A percentile compares a stretch with the other conserved stretches of the same genome.
These are phyloP conservation scores for Taiozyma onychis DNA, from an alignment of 1,139 yeast genomes.

Conservation along the genomic window DNA sequence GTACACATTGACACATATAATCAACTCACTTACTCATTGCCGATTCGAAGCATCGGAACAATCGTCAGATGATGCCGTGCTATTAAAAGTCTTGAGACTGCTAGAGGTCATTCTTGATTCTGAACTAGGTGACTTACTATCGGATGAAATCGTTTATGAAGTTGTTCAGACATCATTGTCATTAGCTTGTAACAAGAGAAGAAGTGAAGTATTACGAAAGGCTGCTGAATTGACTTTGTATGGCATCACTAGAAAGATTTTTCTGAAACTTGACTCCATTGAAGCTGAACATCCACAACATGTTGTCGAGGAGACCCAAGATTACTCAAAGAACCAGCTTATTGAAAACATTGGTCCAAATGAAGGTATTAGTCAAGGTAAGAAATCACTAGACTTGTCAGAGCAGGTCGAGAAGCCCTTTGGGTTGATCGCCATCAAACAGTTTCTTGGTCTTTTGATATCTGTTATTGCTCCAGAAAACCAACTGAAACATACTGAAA, in stretches of 20 bases:
- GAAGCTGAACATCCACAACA: constrained; percentile 40
- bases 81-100: constrained; percentile 73
- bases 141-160: constrained; percentile 83
- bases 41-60: constrained; percentile 95
- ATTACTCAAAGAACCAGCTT: constrained; percentile 29
- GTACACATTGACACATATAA: constrained; percentile 38
- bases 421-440: constrained; percentile 33
- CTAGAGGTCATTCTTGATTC: constrained; percentile 66
- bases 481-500: constrained; percentile 80
- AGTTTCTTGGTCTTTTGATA: constrained; percentile 61
- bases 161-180: constrained; percentile 89
- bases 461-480: constrained; percentile 81
- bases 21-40: constrained; percentile 85
- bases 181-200: constrained; percentile 86
- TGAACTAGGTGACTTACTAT: constrained; percentile 55
- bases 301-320: constrained; percentile 29
- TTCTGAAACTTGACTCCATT: constrained; percentile 51
- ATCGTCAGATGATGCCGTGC: constrained; percentile 85
- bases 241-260: constrained; percentile 63
- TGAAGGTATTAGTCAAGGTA: constrained; percentile 18
- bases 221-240: constrained; percentile 87
- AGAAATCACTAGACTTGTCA: constrained; percentile 22
- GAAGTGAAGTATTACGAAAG: constrained; percentile 83
- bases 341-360: constrained; percentile 30
- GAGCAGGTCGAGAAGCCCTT: constrained; percentile 22